Base-by-base conservation (phyloP, 1,284 basidiomycete species). In the Pseudozyma pruni region DNA sequence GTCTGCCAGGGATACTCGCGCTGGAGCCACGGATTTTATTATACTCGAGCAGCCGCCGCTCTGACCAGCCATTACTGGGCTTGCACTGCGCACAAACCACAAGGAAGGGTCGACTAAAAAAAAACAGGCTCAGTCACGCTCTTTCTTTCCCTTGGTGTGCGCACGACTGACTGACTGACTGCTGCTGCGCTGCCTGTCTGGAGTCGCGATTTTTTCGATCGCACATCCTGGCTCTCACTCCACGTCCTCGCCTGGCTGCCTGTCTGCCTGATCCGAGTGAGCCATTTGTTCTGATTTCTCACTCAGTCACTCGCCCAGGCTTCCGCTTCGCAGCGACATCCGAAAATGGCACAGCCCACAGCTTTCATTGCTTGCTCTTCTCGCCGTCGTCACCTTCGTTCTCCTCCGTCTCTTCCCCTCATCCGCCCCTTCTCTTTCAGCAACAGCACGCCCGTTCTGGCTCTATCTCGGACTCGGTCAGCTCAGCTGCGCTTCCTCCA, bases 71-170 rank as follows among this genome's bases (percentile, higher is more conserved):
- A 50, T 42, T 16, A 34, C 8, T 25, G 7, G 16, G 2, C 16
- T 9, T n/a, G 27, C 16, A 23, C 19, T 50, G 37, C 43, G 56
- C 56, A 51, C 42, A 27, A 58, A 51, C 48, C 49, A 59, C 23
- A 47, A 29, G 16, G 0, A 9, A 3, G 32, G 31, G 31, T 33
- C 31, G 22, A 27, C 34, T 45, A 25, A 19, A n/a, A n/a, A n/a
- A n/a, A n/a, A 19, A 25, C 44, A 23, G 37, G 47, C 50, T 47
- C 58, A 43, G 50, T 43, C 58, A 40, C n/a, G 17, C 17, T 23
- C 31, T 16, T 34, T 20, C 11, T 35, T 16, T n/a, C 22, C 25
- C 27, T 25, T 46, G 20, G 20, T 22, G 20, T 43, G 40, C 23
- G 42, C 42, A 33, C 31, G 20, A 44, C 32, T 34, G 19, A 25